Conservation (phyloP, 768 basidiomycete species). For the Tulasnella calospora region DNA sequence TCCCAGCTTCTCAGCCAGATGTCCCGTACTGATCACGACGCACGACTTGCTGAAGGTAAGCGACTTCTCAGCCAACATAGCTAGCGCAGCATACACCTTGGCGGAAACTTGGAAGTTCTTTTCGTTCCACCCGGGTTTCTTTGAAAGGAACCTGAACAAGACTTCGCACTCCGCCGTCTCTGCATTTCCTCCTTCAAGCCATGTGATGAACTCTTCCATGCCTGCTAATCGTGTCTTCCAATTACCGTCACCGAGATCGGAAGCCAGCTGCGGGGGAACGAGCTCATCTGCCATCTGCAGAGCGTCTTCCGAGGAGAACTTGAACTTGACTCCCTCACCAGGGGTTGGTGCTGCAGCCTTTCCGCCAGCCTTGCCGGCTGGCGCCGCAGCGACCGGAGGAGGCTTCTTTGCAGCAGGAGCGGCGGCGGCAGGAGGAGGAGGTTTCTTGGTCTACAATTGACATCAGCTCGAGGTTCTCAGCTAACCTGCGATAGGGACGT, state of each 20-base stretch:
- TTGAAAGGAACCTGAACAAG: constrained; percentile 76
- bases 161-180: constrained; percentile 79
- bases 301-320: constrained; percentile 87
- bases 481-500: neutral
- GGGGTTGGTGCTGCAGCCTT: constrained; percentile 44
- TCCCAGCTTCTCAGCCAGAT: constrained; percentile 89
- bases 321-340: constrained; percentile 85
- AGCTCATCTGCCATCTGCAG: constrained; percentile 67
- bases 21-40: constrained; percentile 70
- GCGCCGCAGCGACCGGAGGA: constrained; percentile 39
- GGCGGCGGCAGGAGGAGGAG: constrained; percentile 39
- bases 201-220: constrained; percentile 75
- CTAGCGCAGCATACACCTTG: constrained; percentile 78
- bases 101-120: constrained; percentile 98
- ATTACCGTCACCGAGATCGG: constrained; percentile 75
- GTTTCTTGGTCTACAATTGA: constrained; percentile 50
- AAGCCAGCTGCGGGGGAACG: constrained; percentile 65
- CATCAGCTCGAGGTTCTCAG: constrained; percentile 4
- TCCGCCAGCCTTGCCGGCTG: constrained; percentile 47
- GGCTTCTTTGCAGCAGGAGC: constrained; percentile 45
- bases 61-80: constrained; percentile 65
- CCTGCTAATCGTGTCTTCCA: constrained; percentile 92
- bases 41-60: constrained; percentile 83
- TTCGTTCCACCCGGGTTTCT: constrained; percentile 91
- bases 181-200: constrained; percentile 64